Percentiles rank a stretch among this genome's conserved stretches.
Conservation (phyloP, 441 rosid genomes). For the Metrosideros polymorpha region DNA sequence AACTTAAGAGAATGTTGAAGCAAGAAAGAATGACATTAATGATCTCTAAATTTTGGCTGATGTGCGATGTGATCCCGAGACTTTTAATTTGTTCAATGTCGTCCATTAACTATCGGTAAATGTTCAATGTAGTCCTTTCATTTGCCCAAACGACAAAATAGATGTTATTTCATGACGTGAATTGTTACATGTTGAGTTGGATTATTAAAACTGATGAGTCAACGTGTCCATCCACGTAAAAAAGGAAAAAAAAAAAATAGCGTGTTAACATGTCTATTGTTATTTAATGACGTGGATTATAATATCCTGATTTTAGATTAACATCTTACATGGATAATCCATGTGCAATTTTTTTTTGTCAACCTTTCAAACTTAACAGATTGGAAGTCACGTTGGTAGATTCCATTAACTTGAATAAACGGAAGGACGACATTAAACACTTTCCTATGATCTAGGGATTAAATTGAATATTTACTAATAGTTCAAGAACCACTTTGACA, state of each 20-base stretch:
- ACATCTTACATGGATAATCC: not conserved
- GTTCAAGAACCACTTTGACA: accelerated
- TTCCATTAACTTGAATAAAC: not conserved
- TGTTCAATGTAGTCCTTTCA: not conserved
- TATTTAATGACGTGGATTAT: not conserved
- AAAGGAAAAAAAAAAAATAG: not conserved
- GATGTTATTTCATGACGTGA: not conserved
- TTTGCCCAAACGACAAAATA: not conserved
- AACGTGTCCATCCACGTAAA: not conserved
- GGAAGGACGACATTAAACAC: not conserved
- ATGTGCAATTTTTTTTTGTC: not conserved
- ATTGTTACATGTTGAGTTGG: not conserved
- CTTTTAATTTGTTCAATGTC: not conserved
- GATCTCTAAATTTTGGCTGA: not conserved
- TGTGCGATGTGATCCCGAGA: not conserved
- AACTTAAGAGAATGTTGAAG: not conserved
- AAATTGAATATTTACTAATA: not conserved
- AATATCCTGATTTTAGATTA: not conserved
- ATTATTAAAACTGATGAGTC: not conserved
- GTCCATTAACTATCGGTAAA: not conserved
- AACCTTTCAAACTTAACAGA: not conserved
- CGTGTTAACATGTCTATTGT: not conserved
- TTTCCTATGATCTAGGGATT: not conserved
- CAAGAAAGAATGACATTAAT: not conserved
- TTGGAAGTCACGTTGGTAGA: not conserved